Evolutionary conservation across 441 rosid genomes (phyloP).

Genomic region (Aquilaria agallochum): DNA sequence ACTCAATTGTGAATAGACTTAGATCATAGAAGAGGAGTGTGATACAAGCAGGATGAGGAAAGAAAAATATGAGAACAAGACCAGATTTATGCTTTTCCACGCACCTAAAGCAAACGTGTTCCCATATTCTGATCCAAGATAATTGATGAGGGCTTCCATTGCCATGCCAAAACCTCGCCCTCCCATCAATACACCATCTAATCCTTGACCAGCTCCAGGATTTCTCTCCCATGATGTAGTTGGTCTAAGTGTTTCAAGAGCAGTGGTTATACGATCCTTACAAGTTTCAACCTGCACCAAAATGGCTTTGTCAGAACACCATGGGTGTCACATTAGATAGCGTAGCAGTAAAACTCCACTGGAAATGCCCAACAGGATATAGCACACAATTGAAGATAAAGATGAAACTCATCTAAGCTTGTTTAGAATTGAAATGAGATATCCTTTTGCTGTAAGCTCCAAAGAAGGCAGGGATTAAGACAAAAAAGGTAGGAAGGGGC

Average conservation of each 20-base stretch:
- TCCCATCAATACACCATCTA: constrained; percentile 91
- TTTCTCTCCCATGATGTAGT: constrained; percentile 97
- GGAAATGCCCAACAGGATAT: background rate
- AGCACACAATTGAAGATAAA: constrained; percentile 13
- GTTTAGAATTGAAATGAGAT: background rate
- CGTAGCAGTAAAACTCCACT: too few relatives aligned
- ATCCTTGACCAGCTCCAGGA: constrained; percentile 73
- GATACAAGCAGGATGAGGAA: constrained; percentile 1
- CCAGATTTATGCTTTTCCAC: constrained; percentile 24
- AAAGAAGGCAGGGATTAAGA: background rate
- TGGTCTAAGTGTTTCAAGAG: constrained; percentile 95
- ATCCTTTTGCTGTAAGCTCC: background rate
- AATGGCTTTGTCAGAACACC: constrained; percentile 8
- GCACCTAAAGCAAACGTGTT: constrained; percentile 89
- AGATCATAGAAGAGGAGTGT: background rate
- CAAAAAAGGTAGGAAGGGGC: background rate
- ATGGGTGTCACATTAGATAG: background rate
- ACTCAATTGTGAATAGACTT: constrained; percentile 11
- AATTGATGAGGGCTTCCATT: constrained; percentile 90
- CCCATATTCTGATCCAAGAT: constrained; percentile 95
- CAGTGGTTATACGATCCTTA: constrained; percentile 87
- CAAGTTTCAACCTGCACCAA: constrained; percentile 76
- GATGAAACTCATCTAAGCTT: constrained; percentile 1
- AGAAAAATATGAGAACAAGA: constrained; percentile 6
- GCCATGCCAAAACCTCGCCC: constrained; percentile 98